Evolutionary conservation across 148 eudicot species (phyloP).

Genomic region (Limonium bicolor): DNA sequence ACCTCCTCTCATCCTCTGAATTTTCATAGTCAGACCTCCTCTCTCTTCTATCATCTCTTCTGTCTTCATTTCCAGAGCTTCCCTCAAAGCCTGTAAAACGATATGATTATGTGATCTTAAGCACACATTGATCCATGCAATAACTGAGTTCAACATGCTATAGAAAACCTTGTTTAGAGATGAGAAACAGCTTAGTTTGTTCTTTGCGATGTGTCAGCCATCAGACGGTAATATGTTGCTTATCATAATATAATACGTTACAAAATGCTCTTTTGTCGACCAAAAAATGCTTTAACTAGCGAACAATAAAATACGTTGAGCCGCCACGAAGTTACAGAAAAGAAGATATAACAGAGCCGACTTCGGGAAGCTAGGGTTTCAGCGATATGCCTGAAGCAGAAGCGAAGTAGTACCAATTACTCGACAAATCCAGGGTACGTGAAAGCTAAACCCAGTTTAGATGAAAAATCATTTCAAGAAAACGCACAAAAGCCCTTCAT

Average conservation of each 20-base stretch:
- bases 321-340: too few species aligned
- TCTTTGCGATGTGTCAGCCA: neutral
- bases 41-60: conserved; percentile 81
- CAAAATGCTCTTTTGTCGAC: neutral
- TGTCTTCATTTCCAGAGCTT: conserved; percentile 65
- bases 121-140: neutral
- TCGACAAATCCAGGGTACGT: neutral
- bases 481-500: neutral
- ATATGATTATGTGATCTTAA: neutral
- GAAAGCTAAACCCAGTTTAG: neutral
- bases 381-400: too few species aligned
- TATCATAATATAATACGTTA: neutral
- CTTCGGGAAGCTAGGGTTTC: too few species aligned
- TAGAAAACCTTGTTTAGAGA: neutral
- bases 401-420: too few species aligned
- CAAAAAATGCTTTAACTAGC: too few species aligned
- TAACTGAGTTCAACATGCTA: too few species aligned
- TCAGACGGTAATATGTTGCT: neutral
- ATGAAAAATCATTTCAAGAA: neutral
- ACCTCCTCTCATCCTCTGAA: conserved; percentile 90
- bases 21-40: conserved; percentile 87
- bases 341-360: too few species aligned
- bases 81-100: conserved; percentile 69
- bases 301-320: too few species aligned
- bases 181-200: neutral